These are phyloP conservation scores for Filosporella fistucella DNA, from an alignment of 495 filamentous ascomycete species.

Conservation along the genomic window DNA sequence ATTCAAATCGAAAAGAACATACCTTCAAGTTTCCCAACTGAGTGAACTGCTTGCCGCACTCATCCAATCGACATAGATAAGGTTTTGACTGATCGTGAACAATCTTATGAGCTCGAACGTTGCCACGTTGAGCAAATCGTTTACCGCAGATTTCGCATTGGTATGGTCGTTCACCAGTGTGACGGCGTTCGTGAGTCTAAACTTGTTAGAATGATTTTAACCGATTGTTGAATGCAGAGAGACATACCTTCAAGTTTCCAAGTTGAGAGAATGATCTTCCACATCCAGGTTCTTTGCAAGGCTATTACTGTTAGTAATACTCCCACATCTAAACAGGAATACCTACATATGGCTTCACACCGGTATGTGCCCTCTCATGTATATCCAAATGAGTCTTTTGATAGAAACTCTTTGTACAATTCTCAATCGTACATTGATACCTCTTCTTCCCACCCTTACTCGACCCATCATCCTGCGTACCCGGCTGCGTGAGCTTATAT, in stretches of 20 bases:
- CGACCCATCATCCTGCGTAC: constrained; percentile 24
- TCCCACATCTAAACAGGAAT: background rate
- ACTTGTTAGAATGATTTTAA: too few relatives aligned
- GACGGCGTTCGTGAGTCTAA: constrained; percentile 79
- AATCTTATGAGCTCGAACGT: constrained; percentile 81
- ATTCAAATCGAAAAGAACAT: too few relatives aligned
- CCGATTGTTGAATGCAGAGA: too few relatives aligned
- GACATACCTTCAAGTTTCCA: constrained; percentile 79
- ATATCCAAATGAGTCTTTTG: constrained; percentile 96
- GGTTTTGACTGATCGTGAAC: constrained; percentile 75
- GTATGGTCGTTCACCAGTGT: constrained; percentile 87
- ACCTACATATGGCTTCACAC: constrained; percentile 86
- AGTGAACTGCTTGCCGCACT: constrained; percentile 81
- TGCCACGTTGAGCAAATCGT: constrained; percentile 78
- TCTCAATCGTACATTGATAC: constrained; percentile 70
- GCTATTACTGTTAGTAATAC: constrained; percentile 35
- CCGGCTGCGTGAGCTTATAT: constrained; percentile 22
- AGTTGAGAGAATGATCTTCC: constrained; percentile 81
- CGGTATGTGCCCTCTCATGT: constrained; percentile 85
- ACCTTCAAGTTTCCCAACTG: constrained; percentile 90
- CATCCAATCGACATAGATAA: constrained; percentile 75
- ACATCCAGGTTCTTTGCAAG: constrained; percentile 71
- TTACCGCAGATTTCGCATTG: constrained; percentile 78
- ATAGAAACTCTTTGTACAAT: constrained; percentile 77
- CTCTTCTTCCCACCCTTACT: constrained; percentile 44